A percentile compares a stretch with the other conserved stretches of the same genome.
phyloP scores from a whole-genome alignment of 441 rosid genomes.

The Pelargonium citronellum region DNA sequence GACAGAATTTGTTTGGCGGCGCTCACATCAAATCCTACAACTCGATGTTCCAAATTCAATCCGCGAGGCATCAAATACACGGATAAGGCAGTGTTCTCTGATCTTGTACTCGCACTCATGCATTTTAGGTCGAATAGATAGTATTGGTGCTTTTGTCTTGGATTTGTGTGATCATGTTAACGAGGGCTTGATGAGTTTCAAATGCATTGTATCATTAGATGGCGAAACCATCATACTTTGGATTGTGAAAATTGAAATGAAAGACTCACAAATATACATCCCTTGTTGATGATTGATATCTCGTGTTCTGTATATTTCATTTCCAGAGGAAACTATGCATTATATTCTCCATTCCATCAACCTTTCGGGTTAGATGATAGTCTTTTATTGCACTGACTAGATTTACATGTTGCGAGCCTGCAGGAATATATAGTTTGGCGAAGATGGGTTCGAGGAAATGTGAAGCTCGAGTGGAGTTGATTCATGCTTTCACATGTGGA shows the following conservation, averaged over 20 bases:
- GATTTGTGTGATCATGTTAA: conserved; percentile 16
- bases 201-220: neutral
- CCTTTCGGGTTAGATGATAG: no score
- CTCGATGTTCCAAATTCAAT: conserved; percentile 29
- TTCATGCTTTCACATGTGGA: conserved; percentile 13
- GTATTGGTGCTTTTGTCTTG: conserved; percentile 13
- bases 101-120: conserved; percentile 6
- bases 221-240: neutral
- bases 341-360: no score
- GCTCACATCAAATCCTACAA: conserved; percentile 27
- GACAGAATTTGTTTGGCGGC: conserved; percentile 29
- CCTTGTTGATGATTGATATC: no score
- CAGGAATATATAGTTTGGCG: no score
- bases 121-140: conserved; percentile 13
- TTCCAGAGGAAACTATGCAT: no score
- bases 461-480: neutral
- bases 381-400: no score
- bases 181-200: conserved; percentile 9
- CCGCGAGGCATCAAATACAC: conserved; percentile 21
- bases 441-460: neutral
- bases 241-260: neutral
- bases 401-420: no score
- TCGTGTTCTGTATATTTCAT: neutral
- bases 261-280: neutral
- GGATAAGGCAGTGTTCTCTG: conserved; percentile 17